Conservation (phyloP, 176 grass and related monocot genomes). For the Aegilops umbellulata region DNA sequence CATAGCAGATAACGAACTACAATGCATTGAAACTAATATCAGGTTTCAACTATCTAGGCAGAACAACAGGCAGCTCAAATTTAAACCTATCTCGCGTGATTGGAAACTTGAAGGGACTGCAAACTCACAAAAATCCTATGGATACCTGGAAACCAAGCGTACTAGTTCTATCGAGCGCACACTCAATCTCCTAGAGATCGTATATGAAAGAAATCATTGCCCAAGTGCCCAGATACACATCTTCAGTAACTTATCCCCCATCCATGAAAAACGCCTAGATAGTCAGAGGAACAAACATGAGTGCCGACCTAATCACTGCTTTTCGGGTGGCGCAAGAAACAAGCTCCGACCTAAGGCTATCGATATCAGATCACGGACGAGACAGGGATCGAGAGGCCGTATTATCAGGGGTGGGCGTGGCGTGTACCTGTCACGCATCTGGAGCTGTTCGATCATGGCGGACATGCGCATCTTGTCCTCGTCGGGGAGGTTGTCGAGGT, state of each 20-base stretch:
- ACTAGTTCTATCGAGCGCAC: not conserved
- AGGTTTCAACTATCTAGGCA: not conserved
- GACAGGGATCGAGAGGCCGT: not conserved
- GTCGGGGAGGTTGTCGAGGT: constrained; percentile 77
- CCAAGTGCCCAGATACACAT: not conserved
- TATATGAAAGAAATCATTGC: not conserved
- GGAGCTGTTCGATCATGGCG: constrained; percentile 86
- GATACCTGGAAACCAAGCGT: not conserved
- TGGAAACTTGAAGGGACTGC: not conserved
- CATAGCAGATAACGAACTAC: not conserved
- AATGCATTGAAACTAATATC: not conserved
- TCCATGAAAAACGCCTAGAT: not conserved
- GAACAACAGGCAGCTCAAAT: not conserved
- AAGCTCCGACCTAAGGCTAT: not conserved
- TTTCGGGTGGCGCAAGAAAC: not conserved
- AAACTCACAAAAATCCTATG: not conserved
- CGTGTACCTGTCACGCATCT: constrained; percentile 84
- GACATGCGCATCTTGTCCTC: constrained; percentile 92
- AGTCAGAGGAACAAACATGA: not conserved
- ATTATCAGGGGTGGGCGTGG: not conserved
- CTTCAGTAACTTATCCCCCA: not conserved
- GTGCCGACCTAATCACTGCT: not conserved
- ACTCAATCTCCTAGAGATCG: not conserved
- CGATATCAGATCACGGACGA: not conserved
- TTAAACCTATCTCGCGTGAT: not conserved